These are phyloP conservation scores for Rhizopogon rudus DNA, from an alignment of 768 basidiomycete genomes.

Conservation along the genomic window DNA sequence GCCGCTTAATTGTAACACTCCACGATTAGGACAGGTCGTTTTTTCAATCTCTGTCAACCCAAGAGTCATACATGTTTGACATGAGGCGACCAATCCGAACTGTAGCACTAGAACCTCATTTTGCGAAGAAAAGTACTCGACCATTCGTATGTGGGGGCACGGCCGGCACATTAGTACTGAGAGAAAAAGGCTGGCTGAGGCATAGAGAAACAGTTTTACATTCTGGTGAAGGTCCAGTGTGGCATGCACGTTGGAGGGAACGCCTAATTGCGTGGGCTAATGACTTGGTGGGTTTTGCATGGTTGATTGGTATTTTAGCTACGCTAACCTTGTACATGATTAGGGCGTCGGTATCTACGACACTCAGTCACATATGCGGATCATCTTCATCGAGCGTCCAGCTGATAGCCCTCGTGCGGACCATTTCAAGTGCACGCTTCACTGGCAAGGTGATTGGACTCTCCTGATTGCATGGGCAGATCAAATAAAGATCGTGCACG, in stretches of 20 bases:
- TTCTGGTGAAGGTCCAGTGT: constrained; percentile 89
- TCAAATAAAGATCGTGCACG: constrained; percentile 83
- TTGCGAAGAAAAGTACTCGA: constrained; percentile 70
- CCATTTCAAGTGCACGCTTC: constrained; percentile 86
- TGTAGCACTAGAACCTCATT: constrained; percentile 87
- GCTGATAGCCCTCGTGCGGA: constrained; percentile 85
- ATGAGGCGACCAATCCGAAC: constrained; percentile 90
- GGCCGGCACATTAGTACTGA: constrained; percentile 79
- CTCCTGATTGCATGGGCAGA: constrained; percentile 94
- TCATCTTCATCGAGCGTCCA: constrained; percentile 83
- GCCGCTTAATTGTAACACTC: not conserved
- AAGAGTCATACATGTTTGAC: constrained; percentile 83
- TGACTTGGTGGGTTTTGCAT: constrained; percentile 60
- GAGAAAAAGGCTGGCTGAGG: constrained; percentile 96
- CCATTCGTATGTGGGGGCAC: constrained; percentile 90
- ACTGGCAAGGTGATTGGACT: constrained; percentile 91
- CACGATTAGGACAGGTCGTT: constrained; percentile 74
- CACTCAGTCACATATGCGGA: constrained; percentile 64
- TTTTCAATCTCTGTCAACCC: constrained; percentile 73
- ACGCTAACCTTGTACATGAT: not conserved
- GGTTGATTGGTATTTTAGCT: not conserved
- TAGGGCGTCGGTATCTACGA: constrained; percentile 96
- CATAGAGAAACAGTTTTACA: constrained; percentile 86
- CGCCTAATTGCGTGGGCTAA: constrained; percentile 95
- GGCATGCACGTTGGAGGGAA: constrained; percentile 85